phyloP scores from a whole-genome alignment of 2,329 filamentous ascomycete species.

The Alternaria ethzedia region DNA sequence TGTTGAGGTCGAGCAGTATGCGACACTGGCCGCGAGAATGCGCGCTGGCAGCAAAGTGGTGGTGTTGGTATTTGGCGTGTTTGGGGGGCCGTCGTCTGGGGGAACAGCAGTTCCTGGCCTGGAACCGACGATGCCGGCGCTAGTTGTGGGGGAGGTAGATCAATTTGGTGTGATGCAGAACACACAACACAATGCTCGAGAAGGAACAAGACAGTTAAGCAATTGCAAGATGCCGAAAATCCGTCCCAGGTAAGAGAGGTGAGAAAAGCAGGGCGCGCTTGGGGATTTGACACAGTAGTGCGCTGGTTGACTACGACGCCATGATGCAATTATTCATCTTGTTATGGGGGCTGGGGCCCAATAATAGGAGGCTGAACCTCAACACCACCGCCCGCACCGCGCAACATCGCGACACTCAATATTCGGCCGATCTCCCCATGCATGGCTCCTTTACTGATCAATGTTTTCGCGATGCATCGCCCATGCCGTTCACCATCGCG shows the following conservation, averaged over 20 bases:
- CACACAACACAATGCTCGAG: conserved; percentile 4
- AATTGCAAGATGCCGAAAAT: conserved; percentile 5
- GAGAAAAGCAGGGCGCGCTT: conserved; percentile 14
- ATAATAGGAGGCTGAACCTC: conserved; percentile 32
- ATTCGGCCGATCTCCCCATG: not conserved
- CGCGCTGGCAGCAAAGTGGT: conserved; percentile 11
- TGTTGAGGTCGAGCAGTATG: conserved; percentile 17
- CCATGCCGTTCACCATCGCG: not conserved
- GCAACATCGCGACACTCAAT: not conserved
- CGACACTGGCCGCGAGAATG: conserved; percentile 17
- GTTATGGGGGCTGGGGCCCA: conserved; percentile 36
- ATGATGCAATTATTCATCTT: conserved; percentile 37
- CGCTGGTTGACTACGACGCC: conserved; percentile 22
- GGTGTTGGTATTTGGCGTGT: conserved; percentile 6
- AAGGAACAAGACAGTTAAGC: not conserved
- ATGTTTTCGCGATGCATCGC: not conserved
- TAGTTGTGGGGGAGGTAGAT: conserved; percentile 23
- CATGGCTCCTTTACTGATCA: not conserved
- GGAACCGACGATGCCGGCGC: conserved; percentile 29
- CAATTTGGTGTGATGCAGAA: conserved; percentile 10
- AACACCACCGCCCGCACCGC: conserved; percentile 13
- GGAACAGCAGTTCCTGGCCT: conserved; percentile 23
- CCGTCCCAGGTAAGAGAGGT: conserved; percentile 3
- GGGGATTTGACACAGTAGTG: conserved; percentile 22
- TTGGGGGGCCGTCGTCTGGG: conserved; percentile 21